A percentile compares a stretch with the other conserved stretches of the same genome.
Conservation (phyloP, 2,329 filamentous ascomycete genomes). For the Nemania serpens region DNA sequence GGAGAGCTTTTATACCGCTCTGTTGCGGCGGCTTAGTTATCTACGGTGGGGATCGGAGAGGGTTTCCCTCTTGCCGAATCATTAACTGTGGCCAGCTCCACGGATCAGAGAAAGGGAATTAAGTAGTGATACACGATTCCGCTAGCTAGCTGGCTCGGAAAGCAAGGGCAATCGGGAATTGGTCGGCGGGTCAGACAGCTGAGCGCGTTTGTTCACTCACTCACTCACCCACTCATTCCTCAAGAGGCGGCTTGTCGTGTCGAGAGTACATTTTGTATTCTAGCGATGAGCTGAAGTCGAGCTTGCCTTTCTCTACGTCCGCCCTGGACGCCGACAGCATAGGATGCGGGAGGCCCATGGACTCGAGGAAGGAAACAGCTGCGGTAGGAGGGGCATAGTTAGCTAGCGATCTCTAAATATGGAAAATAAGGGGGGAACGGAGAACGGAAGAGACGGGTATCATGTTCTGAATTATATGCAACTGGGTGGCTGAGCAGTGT, state of each 20-base stretch:
- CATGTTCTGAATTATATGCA: background rate
- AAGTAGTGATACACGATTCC: too few species aligned
- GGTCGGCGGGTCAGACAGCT: too few species aligned
- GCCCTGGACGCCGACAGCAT: constrained; percentile 62
- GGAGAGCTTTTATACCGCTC: background rate
- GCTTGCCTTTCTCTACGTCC: constrained; percentile 64
- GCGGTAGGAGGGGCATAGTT: constrained; percentile 2
- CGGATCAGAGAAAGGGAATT: too few species aligned
- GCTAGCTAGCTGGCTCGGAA: too few species aligned
- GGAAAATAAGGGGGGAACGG: background rate
- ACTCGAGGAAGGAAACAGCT: constrained; percentile 65
- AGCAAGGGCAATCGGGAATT: too few species aligned
- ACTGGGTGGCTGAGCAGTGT: background rate
- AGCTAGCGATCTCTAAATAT: background rate
- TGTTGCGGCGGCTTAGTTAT: background rate
- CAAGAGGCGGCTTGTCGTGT: constrained; percentile 56
- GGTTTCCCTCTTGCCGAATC: background rate
- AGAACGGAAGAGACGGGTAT: background rate
- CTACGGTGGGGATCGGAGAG: background rate
- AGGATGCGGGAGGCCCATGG: constrained; percentile 67
- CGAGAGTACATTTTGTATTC: constrained; percentile 68
- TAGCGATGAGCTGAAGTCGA: constrained; percentile 60
- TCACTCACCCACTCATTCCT: constrained; percentile 37
- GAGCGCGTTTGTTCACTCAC: background rate
- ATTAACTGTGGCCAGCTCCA: too few species aligned